Conservation (phyloP, 441 rosid genomes). For the Metrosideros polymorpha region DNA sequence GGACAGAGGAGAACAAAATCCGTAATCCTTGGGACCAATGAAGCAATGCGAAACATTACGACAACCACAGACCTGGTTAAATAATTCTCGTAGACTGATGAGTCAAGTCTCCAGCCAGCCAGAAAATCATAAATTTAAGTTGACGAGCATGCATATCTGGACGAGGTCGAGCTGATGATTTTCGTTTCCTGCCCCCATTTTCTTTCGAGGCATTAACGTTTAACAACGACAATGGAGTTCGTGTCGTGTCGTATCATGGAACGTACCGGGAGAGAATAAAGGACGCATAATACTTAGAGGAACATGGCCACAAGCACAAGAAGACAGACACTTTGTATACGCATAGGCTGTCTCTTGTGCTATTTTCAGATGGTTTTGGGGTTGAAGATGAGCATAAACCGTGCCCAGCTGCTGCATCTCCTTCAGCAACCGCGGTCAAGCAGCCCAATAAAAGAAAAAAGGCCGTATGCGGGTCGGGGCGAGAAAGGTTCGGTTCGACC, state of each 20-base stretch:
- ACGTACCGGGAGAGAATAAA: neutral
- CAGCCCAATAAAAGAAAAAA: neutral
- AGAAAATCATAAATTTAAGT: neutral
- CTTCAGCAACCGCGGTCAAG: neutral
- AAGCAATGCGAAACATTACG: neutral
- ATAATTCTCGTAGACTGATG: neutral
- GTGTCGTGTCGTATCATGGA: neutral
- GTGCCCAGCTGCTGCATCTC: neutral
- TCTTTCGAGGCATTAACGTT: neutral
- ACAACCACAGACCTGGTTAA: neutral
- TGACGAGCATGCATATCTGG: neutral
- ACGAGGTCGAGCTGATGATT: neutral
- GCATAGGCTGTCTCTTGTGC: neutral
- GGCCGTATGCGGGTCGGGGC: neutral
- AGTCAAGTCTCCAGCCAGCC: neutral
- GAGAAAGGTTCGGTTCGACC: neutral
- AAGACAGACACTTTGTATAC: neutral
- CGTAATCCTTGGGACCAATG: neutral
- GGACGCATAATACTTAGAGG: neutral
- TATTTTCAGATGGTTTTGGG: neutral
- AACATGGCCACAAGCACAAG: neutral
- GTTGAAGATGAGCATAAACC: neutral
- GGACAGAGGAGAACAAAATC: neutral
- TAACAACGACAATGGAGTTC: neutral
- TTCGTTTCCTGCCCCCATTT: neutral